Conservation (phyloP, 2,329 filamentous ascomycete species). For the Fusarium caatingaense region DNA sequence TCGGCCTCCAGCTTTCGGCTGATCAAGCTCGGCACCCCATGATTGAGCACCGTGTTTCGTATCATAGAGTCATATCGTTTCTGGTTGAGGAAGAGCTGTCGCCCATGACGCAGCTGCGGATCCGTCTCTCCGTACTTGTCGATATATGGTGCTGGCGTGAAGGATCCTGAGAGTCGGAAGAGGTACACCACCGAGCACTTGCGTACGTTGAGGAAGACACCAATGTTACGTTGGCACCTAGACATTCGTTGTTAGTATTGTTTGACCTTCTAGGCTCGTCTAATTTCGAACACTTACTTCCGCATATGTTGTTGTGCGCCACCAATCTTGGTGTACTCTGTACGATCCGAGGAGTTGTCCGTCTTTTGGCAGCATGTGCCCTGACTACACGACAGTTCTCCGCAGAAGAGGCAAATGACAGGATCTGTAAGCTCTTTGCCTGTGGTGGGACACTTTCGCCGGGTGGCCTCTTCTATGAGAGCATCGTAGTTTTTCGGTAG, state of each 20-base stretch:
- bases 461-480: slow-evolving; percentile 91
- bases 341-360: slow-evolving; percentile 57
- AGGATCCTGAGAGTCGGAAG: slow-evolving; percentile 84
- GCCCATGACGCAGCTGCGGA: slow-evolving; percentile 85
- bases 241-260: slow-evolving; percentile 16
- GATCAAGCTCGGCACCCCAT: slow-evolving; percentile 89
- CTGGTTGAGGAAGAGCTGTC: slow-evolving; percentile 93
- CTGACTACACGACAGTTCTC: slow-evolving; percentile 96
- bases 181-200: slow-evolving; percentile 94
- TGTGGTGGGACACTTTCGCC: slow-evolving; percentile 84
- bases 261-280: not conserved
- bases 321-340: slow-evolving; percentile 68
- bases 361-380: slow-evolving; percentile 87
- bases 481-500: slow-evolving; percentile 92
- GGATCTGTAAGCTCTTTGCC: slow-evolving; percentile 93
- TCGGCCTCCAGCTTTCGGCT: slow-evolving; percentile 91
- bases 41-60: slow-evolving; percentile 85
- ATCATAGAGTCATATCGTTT: slow-evolving; percentile 91
- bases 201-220: slow-evolving; percentile 95
- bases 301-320: slow-evolving; percentile 92
- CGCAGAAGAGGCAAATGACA: slow-evolving; percentile 92
- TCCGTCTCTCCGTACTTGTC: slow-evolving; percentile 97
- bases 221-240: slow-evolving; percentile 88
- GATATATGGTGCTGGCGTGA: slow-evolving; percentile 89
- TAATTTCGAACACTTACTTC: slow-evolving; percentile 68